Evolutionary conservation across 2,329 filamentous ascomycete genomes (phyloP), one percentile per base, ranked within the genome.

Genomic region (Macroventuria anomochaeta): DNA sequence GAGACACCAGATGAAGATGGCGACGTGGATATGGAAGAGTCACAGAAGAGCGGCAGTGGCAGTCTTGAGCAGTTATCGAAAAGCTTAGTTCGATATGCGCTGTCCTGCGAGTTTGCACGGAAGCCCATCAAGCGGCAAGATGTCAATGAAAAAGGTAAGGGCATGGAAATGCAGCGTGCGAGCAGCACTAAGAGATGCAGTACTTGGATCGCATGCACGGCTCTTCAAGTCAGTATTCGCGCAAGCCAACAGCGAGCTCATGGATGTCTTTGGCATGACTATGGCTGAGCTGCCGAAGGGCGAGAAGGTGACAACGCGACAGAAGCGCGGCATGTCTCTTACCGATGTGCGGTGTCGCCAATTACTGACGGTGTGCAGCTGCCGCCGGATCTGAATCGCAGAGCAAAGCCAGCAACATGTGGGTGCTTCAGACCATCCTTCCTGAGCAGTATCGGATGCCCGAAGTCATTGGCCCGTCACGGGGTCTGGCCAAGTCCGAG

Each of bases 191-290:
- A 63, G 13, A 29, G 10, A 1, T 2, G 5, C 49, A 75, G 90
- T 96, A 0, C 84, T 96, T 8, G 90, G 89, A 0, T 78, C 83
- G 15, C 82, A 86, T 38, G 83, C 85, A 6, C 81, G 88, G 26
- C 79, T 86, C 29, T 97, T 97, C 73, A 92, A 86, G 70, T 73
- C 77, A 11, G 85, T 97, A 3, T 97, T 96, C 67, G 83, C 84
- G 0, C 79, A 83, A 33, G 91, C 93, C 34, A 93, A 99, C 72
- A 75, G 79, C 28, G 84, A 89, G 61, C 78, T 99, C 31, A 80
- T 82, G 40, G 77, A 78, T 2, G 82, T 87, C 1, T 97, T 96
- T 75, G 95, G 95, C n/a, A 96, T 97, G 92, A 84, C 93, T 72
- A 84, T 99, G 81, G 81, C 85, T 3, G 93, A 97, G 75, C 80